Base-by-base conservation (phyloP, 2,329 filamentous ascomycete genomes). In the Phialophora chinensis region DNA sequence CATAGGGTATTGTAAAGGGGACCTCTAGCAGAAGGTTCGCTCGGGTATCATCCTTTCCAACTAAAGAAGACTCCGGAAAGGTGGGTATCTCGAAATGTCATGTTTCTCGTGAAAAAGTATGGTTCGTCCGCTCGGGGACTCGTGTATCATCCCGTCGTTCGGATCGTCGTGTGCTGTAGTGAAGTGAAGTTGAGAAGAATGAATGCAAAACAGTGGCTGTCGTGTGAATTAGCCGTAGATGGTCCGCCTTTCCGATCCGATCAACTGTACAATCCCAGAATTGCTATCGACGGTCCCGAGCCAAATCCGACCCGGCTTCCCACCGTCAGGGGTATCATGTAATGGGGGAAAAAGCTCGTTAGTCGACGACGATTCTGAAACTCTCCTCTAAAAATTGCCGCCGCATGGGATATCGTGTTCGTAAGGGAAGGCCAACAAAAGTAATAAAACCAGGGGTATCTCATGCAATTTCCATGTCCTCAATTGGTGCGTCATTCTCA, bases 31-130 rank as follows among this genome's bases (percentile, higher is more conserved):
- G 61, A 47, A 20, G 56, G 42, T n/a, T 27, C 38, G 38, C 23
- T 33, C 20, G 62, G 63, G 66, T 57, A 68, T 62, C 62, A 62
- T 59, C 47, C 44, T 61, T 56, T 47, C 60, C 63, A 53, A 59
- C 57, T 44, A 67, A 60, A 54, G 55, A 49, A 62, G 60, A 49
- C 53, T 63, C 55, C 57, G 60, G 59, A 63, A 67, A 67, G 52
- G 64, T 66, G 69, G 68, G 68, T 70, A 69, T 71, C 66, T 67
- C 65, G 65, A 70, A 70, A 67, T 59, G 63, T 71, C 69, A 60
- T 71, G 69, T 70, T 68, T 70, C 66, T 71, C 69, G 66, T 71
- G 31, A 71, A 64, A 44, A 60, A 66, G 31, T 49, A 65, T 53
- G 60, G 29, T 31, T 33, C 8, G 29, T 58, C 61, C 62, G 62